Base-by-base conservation (phyloP, 2,329 filamentous ascomycete genomes). In the Phyllosticta citribraziliensis region DNA sequence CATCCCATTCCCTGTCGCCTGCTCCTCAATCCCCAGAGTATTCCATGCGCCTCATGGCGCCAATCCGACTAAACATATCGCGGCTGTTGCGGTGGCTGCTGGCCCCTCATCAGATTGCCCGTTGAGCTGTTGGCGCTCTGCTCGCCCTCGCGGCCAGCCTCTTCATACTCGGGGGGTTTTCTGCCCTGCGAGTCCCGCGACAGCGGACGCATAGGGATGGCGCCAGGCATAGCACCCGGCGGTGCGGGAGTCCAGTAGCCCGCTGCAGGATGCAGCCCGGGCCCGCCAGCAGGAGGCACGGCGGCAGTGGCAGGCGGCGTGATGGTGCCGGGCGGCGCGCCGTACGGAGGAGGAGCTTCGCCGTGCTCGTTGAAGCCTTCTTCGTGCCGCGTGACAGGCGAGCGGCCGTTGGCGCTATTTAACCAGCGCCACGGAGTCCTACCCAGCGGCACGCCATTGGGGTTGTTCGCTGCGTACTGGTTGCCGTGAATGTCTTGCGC, bases 331-430 rank as follows among this genome's bases (percentile, higher is more conserved):
- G 55, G 56, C 17, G 60, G 55, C n/a, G 61, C 74, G 66, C 67
- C 75, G 69, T 88, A 88, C 0, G 85, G 83, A 55, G 85, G 85
- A 56, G 85, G 85, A 10, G 84, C 83, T 69, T 87, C 84, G 27
- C 85, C 85, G 52, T 79, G 71, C 73, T 87, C 84, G 68, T 88
- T 80, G 61, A 87, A 70, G 0, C 85, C 85, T 64, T 88, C 85
- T 54, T 80, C 76, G 12, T 66, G 66, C 30, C 69, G 66, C 9
- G 66, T 30, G 20, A 67, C 56, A 3, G 53, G 53, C 33, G 52
- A 1, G 19, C 68, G 65, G 56, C 67, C 66, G 56, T 53, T 61
- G 27, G 63, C 55, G 33, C 64, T 54, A 59, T 71, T 66, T 57
- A 72, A 62, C 64, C 70, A 68, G n/a, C 72, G 67, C 11, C 27